A percentile compares a stretch with the other conserved stretches of the same genome.
phyloP scores from a whole-genome alignment of 169 alveolate species.

The Cyclospora cayetanensis region DNA sequence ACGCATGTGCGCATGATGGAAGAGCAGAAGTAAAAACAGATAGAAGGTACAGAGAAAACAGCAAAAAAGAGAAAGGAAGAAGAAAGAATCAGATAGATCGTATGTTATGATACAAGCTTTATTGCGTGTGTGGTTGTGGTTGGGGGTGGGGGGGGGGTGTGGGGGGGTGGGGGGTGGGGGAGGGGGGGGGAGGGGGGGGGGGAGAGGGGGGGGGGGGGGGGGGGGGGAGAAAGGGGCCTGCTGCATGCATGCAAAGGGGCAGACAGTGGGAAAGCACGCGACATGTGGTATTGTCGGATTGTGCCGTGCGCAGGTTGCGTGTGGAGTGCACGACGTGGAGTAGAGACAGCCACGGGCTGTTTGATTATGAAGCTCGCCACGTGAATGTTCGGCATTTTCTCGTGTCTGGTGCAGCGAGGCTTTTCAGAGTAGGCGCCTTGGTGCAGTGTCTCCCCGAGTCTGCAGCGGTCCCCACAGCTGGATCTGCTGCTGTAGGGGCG shows the following conservation, averaged over 20 bases:
- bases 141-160: background rate
- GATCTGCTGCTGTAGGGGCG: background rate
- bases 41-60: too few relatives aligned
- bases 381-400: slow-evolving; percentile 74
- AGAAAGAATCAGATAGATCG: too few relatives aligned
- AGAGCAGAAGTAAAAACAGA: background rate
- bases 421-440: slow-evolving; percentile 46
- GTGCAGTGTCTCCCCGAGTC: slow-evolving; percentile 50
- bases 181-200: background rate
- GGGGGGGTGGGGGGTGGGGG: background rate
- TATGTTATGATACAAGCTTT: background rate
- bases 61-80: too few relatives aligned
- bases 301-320: slow-evolving; percentile 51
- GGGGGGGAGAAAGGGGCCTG: background rate
- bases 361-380: slow-evolving; percentile 94
- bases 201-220: background rate
- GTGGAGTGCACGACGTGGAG: slow-evolving; percentile 90
- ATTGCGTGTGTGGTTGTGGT: background rate
- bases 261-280: too few relatives aligned
- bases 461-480: background rate
- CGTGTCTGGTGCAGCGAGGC: slow-evolving; percentile 74
- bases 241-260: too few relatives aligned
- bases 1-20: background rate
- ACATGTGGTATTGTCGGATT: too few relatives aligned
- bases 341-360: slow-evolving; percentile 95